These are phyloP conservation scores for Giardia muris DNA, from an alignment of 208 protist species.

Conservation along the genomic window DNA sequence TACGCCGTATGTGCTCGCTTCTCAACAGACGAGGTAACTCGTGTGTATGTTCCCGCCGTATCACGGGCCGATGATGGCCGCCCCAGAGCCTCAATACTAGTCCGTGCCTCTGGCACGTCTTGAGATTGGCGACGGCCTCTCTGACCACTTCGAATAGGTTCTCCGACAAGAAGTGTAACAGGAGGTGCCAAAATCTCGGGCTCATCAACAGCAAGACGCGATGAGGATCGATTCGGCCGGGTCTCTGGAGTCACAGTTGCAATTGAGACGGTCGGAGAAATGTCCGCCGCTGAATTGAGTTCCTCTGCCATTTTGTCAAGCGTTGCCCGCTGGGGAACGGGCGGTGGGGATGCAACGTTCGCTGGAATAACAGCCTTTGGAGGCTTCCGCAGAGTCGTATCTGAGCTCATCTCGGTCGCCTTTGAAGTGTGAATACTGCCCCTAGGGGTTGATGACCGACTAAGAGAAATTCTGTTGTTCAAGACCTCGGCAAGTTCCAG, in stretches of 20 bases:
- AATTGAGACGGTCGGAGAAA: not conserved
- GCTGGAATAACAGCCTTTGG: not conserved
- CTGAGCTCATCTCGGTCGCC: not conserved
- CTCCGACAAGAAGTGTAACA: not conserved
- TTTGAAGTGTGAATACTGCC: too few relatives aligned
- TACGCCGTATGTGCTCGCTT: not conserved
- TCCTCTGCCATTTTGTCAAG: not conserved
- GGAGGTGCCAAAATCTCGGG: not conserved
- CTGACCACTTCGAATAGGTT: not conserved
- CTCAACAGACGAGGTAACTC: not conserved
- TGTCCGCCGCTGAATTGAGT: not conserved
- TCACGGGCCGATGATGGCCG: not conserved
- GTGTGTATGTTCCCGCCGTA: not conserved
- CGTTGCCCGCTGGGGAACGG: not conserved
- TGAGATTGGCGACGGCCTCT: not conserved
- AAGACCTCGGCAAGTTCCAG: not conserved
- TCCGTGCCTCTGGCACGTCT: not conserved
- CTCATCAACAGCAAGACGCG: too few relatives aligned
- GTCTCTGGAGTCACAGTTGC: too few relatives aligned
- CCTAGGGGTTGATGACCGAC: too few relatives aligned
- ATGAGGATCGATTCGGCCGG: too few relatives aligned
- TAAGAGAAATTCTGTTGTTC: not conserved
- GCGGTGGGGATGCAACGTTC: not conserved
- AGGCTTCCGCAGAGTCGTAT: not conserved
- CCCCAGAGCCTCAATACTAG: too few relatives aligned